A percentile compares a stretch with the other conserved stretches of the same genome.
These are phyloP conservation scores for Ogataea siamensis DNA, from an alignment of 805 yeast genomes.

Conservation along the genomic window DNA sequence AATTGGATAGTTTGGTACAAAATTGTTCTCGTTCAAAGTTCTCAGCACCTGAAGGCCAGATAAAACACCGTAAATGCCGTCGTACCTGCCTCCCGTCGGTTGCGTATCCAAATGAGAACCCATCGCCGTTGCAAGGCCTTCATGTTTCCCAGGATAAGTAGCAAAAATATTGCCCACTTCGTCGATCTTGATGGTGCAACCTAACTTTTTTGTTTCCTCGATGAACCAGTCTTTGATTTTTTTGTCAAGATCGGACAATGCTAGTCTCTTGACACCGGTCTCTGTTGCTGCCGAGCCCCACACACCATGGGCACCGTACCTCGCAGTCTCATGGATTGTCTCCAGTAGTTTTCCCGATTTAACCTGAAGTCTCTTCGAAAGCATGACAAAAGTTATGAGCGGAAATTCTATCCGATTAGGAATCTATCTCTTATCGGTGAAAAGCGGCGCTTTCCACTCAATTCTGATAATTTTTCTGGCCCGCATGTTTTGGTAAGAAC, in stretches of 20 bases:
- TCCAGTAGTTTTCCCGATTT: constrained; percentile 45
- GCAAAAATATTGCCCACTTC: constrained; percentile 70
- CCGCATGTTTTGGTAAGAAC: too few species aligned
- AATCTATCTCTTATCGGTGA: too few species aligned
- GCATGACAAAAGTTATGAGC: too few species aligned
- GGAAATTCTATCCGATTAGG: too few species aligned
- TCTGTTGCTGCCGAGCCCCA: constrained; percentile 59
- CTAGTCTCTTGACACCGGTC: constrained; percentile 67
- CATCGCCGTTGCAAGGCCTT: constrained; percentile 49
- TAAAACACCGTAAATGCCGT: constrained; percentile 68
- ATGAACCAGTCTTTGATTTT: constrained; percentile 66
- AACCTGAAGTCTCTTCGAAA: too few species aligned
- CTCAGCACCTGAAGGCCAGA: constrained; percentile 66
- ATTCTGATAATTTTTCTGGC: too few species aligned
- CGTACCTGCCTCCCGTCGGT: constrained; percentile 77
- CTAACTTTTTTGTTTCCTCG: constrained; percentile 47
- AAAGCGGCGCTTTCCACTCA: too few species aligned
- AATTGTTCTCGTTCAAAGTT: constrained; percentile 58
- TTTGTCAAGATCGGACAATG: constrained; percentile 62
- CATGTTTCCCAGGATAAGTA: constrained; percentile 52
- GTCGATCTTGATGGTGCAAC: constrained; percentile 60
- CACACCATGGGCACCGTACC: constrained; percentile 58
- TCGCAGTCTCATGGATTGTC: constrained; percentile 62
- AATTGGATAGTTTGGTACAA: constrained; percentile 62
- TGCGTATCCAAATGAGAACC: constrained; percentile 78